Evolutionary conservation across 805 yeast species (phyloP).

Genomic region (Candida berthetii): DNA sequence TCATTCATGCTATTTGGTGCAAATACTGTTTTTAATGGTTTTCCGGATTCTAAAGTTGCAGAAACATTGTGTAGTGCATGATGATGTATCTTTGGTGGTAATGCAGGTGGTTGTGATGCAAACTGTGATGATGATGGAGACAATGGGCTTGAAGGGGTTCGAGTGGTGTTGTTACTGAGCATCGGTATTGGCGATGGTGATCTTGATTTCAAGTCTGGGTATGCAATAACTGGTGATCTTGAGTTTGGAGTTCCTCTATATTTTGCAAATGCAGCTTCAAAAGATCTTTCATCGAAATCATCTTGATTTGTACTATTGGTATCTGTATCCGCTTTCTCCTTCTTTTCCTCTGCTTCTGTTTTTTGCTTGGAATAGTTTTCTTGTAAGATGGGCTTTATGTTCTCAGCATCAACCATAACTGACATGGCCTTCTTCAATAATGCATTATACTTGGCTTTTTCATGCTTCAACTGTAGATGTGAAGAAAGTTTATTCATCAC

Average conservation of each 20-base stretch:
- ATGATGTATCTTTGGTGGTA: neutral
- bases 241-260: neutral
- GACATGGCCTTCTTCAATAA: slow-evolving; percentile 16
- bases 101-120: neutral
- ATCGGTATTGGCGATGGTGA: no score
- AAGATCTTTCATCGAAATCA: neutral
- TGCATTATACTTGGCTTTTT: slow-evolving; percentile 9
- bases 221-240: neutral
- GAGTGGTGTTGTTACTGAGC: no score
- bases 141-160: neutral
- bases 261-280: neutral
- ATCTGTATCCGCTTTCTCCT: slow-evolving; percentile 10
- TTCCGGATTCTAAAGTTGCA: slow-evolving; percentile 48
- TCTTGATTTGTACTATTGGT: no score
- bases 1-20: slow-evolving; percentile 38
- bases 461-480: slow-evolving; percentile 36
- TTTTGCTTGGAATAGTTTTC: slow-evolving; percentile 23
- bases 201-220: slow-evolving; percentile 5
- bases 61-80: neutral
- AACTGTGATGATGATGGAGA: neutral
- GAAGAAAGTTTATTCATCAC: slow-evolving; percentile 38
- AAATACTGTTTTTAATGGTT: slow-evolving; percentile 44
- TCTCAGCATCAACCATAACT: slow-evolving; percentile 17
- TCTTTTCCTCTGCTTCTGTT: slow-evolving; percentile 17
- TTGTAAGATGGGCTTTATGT: slow-evolving; percentile 21